Evolutionary conservation across 495 filamentous ascomycete genomes (phyloP), one percentile per base, ranked within the genome.

Genomic region (Aspergillus nidulans): DNA sequence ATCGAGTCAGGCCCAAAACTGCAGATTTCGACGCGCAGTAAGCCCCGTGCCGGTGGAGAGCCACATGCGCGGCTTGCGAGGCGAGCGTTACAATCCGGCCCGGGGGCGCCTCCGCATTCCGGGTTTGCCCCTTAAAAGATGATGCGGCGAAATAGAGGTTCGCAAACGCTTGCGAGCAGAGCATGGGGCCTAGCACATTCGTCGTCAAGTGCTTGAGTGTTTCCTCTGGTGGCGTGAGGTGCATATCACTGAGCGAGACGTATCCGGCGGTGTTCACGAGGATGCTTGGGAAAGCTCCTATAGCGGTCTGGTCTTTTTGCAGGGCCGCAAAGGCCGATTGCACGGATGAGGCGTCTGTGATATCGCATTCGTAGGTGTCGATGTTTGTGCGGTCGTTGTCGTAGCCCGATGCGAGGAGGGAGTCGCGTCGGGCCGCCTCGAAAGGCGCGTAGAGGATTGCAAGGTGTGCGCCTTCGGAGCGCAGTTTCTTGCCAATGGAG

Each of bases 11-110:
- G 0, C 77, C 77, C 15, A 77, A 42, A 19, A 78, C 53, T 0
- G 68, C 77, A 2, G 76, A 69, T 49, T 81, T 81, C 1, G 75
- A 76, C 6, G 78, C 65, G 38, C 75, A 77, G 56, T 78, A 80
- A 1, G 74, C 75, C 19, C 76, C 72, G 48, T 79, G 73, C 1
- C 59, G 62, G 24, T 69, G 70, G 7, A 75, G 55, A 0, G 72
- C 72, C 0, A 63, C 65, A 57, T 73, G 69, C 2, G 67, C 70
- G 2, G 72, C 72, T 26, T 75, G 70, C 8, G 70, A 73, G 2
- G 69, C 65, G 25, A 75, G 67, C 42, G 63, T 73, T 6, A 75
- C 64, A 28, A 75, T 73, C 16, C 72, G 36, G 0, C 72, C 72
- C 0, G 72, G 70, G 68, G 68, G 0, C 0, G 60, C 60, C 0